Conservation (phyloP, 2,329 filamentous ascomycete species). For the Sclerotinia nivalis region DNA sequence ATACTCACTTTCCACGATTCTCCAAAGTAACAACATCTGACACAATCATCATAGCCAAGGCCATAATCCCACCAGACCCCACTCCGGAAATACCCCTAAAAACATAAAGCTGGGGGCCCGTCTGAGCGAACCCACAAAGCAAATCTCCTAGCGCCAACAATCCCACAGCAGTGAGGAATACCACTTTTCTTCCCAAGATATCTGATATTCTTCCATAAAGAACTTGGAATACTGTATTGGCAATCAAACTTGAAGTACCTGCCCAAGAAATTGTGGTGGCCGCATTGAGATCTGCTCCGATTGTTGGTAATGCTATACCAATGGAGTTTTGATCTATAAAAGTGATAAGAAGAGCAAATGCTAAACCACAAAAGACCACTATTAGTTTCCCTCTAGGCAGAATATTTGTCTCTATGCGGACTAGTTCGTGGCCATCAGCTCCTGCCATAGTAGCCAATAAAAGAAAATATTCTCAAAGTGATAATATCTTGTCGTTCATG, state of each 20-base stretch:
- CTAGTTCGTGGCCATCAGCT: conserved; percentile 31
- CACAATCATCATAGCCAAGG: conserved; percentile 61
- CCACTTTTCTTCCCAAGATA: conserved; percentile 60
- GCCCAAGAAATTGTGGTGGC: conserved; percentile 57
- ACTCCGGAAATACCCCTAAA: conserved; percentile 62
- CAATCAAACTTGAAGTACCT: conserved; percentile 54
- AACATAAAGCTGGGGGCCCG: conserved; percentile 58
- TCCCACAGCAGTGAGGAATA: conserved; percentile 55
- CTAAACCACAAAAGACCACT: conserved; percentile 53
- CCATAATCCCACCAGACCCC: conserved; percentile 61
- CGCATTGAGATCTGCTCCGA: conserved; percentile 48
- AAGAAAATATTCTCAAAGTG: neutral
- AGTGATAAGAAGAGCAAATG: conserved; percentile 54
- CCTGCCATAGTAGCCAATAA: conserved; percentile 27
- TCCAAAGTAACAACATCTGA: conserved; percentile 60
- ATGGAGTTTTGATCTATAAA: conserved; percentile 46
- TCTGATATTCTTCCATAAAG: conserved; percentile 64
- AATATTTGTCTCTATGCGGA: conserved; percentile 55
- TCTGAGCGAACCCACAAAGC: conserved; percentile 58
- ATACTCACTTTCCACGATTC: conserved; percentile 55
- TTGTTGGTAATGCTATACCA: conserved; percentile 51
- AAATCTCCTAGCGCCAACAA: conserved; percentile 58
- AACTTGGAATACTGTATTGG: conserved; percentile 63
- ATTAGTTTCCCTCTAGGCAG: conserved; percentile 53
- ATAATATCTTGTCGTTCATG: neutral